These are phyloP conservation scores for Dittrichia graveolens DNA, from an alignment of 129 eudicot genomes.

Conservation along the genomic window DNA sequence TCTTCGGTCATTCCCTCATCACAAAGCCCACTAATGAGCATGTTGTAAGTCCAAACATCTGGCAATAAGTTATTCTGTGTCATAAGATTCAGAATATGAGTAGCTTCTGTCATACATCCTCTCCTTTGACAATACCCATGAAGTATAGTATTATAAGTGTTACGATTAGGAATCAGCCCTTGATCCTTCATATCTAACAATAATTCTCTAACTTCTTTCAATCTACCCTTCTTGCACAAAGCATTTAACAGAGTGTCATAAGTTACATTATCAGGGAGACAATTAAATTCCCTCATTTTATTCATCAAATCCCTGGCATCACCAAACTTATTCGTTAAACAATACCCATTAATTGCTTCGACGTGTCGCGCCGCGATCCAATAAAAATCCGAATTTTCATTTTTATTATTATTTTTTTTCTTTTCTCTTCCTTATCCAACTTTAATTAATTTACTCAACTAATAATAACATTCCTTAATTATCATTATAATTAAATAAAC, in stretches of 20 bases:
- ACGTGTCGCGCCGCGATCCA: no score
- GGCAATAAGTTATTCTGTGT: constrained; percentile 58
- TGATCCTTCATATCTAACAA: constrained; percentile 63
- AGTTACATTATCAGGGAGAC: constrained; percentile 74
- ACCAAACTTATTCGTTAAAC: constrained; percentile 52
- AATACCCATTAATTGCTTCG: constrained; percentile 63
- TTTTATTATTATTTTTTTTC: no score
- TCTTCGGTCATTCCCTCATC: constrained; percentile 62
- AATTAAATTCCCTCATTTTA: constrained; percentile 52
- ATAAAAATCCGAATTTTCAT: no score
- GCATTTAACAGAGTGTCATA: constrained; percentile 72
- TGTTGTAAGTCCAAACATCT: constrained; percentile 83
- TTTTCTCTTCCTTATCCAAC: no score
- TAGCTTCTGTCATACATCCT: constrained; percentile 74
- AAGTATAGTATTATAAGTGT: constrained; percentile 75
- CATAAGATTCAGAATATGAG: constrained; percentile 67
- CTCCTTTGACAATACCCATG: constrained; percentile 62
- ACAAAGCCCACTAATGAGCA: constrained; percentile 63
- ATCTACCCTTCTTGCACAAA: constrained; percentile 59
- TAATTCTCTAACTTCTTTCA: constrained; percentile 58
- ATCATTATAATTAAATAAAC: no score
- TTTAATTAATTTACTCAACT: no score
- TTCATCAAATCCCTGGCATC: constrained; percentile 61
- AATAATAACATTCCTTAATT: no score
- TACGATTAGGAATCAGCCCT: constrained; percentile 62